Evolutionary conservation across 768 basidiomycete genomes (phyloP).

Genomic region (Tricholoma matsutake): DNA sequence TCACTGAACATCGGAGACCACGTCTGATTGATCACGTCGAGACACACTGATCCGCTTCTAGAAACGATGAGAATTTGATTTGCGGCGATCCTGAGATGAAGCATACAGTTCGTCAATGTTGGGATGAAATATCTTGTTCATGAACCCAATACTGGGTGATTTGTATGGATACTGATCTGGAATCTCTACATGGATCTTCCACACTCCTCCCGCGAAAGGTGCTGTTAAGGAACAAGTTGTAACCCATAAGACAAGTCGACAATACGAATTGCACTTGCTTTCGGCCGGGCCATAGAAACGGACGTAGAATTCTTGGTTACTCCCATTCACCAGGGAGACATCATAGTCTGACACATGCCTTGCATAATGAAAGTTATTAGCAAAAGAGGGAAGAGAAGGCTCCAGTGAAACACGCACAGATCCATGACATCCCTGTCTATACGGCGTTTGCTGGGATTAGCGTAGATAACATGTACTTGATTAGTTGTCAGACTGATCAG

Average conservation of each 20-base stretch:
- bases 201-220: conserved; percentile 95
- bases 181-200: conserved; percentile 99
- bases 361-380: conserved; percentile 12
- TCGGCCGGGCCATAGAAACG: conserved; percentile 92
- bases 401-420: conserved; percentile 53
- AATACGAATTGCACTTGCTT: conserved; percentile 55
- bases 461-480: conserved; percentile 40
- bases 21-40: conserved; percentile 98
- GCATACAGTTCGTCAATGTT: conserved; percentile 98
- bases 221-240: conserved; percentile 44
- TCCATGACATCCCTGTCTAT: conserved; percentile 99
- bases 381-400: conserved; percentile 5
- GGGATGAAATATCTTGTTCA: conserved; percentile 99
- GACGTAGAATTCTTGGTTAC: conserved; percentile 98
- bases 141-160: conserved; percentile 97
- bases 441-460: conserved; percentile 83
- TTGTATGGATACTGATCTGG: conserved; percentile 99
- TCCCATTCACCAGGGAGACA: conserved; percentile 96
- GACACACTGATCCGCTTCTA: conserved; percentile 96
- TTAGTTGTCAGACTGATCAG: conserved; percentile 4
- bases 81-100: conserved; percentile 3
- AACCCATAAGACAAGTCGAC: conserved; percentile 1
- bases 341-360: conserved; percentile 99
- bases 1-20: conserved; percentile 99
- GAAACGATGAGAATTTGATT: conserved; percentile 8